Conservation (phyloP, 2,329 filamentous ascomycete species). For the Aspergillus novoparasiticus region DNA sequence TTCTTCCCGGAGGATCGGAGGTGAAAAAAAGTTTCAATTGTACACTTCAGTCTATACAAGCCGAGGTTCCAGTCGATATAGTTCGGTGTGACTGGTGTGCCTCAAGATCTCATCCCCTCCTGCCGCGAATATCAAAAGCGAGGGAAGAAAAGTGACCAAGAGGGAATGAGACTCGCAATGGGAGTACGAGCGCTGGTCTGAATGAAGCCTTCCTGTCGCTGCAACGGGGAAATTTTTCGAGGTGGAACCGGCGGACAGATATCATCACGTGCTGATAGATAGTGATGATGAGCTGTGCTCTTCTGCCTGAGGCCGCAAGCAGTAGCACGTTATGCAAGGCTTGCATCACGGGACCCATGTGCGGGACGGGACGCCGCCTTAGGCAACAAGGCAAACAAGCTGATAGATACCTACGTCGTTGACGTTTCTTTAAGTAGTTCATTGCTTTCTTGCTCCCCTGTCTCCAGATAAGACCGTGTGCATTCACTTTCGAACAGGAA, state of each 20-base stretch:
- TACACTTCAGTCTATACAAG: slow-evolving; percentile 9
- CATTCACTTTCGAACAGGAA: neutral
- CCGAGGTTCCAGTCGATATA: slow-evolving; percentile 4
- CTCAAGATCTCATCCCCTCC: slow-evolving; percentile 9
- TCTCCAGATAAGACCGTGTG: neutral
- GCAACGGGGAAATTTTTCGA: slow-evolving; percentile 44
- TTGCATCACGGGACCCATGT: slow-evolving; percentile 12
- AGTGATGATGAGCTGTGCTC: neutral
- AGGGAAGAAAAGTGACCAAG: slow-evolving; percentile 12
- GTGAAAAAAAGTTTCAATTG: slow-evolving; percentile 20
- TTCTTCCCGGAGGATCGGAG: slow-evolving; percentile 16
- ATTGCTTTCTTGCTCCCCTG: neutral
- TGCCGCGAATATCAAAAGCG: neutral
- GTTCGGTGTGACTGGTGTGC: slow-evolving; percentile 4
- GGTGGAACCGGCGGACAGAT: slow-evolving; percentile 34
- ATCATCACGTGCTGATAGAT: slow-evolving; percentile 47
- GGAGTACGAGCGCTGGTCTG: slow-evolving; percentile 16
- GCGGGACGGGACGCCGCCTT: slow-evolving; percentile 10
- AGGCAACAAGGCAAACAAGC: slow-evolving; percentile 15
- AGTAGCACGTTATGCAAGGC: neutral
- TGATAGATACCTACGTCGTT: neutral
- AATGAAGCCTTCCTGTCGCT: slow-evolving; percentile 25
- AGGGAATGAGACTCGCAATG: slow-evolving; percentile 28
- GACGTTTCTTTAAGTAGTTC: neutral
- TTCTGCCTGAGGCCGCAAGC: slow-evolving; percentile 23